Evolutionary conservation across 176 grass and related monocot genomes (phyloP).

Genomic region (Oryza australiensis): DNA sequence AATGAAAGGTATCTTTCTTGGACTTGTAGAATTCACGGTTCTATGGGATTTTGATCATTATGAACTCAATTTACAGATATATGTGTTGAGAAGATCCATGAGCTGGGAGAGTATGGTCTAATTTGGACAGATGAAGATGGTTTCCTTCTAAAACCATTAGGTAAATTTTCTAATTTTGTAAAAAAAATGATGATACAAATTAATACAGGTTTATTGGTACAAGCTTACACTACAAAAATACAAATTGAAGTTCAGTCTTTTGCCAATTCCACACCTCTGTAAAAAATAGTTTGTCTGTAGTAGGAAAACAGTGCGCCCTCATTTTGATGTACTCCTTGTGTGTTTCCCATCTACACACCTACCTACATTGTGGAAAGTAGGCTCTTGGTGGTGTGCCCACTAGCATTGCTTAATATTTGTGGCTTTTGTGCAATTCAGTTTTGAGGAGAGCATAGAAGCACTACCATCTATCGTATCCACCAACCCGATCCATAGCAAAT

Average conservation of each 20-base stretch:
- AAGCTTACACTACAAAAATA: too few relatives aligned
- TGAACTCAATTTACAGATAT: slow-evolving; percentile 64
- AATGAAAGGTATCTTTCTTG: slow-evolving; percentile 65
- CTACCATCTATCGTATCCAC: not conserved
- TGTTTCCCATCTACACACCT: not conserved
- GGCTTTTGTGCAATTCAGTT: not conserved
- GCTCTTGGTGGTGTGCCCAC: not conserved
- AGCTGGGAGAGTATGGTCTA: slow-evolving; percentile 80
- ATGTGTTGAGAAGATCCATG: slow-evolving; percentile 85
- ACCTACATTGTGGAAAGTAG: not conserved
- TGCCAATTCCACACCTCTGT: too few relatives aligned
- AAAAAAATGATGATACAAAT: too few relatives aligned
- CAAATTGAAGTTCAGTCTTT: too few relatives aligned
- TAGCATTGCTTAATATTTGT: too few relatives aligned
- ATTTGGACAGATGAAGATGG: slow-evolving; percentile 85
- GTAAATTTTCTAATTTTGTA: slow-evolving; percentile 40
- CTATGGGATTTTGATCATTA: slow-evolving; percentile 27
- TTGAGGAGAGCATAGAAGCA: not conserved
- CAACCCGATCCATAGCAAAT: too few relatives aligned
- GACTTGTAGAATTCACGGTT: slow-evolving; percentile 3
- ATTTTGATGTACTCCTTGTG: not conserved
- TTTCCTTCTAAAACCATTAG: slow-evolving; percentile 89
- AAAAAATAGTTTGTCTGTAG: slow-evolving; percentile 22
- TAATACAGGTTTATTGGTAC: too few relatives aligned
- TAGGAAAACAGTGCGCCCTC: not conserved